Conservation (phyloP, 495 filamentous ascomycete genomes). For the Clavariopsis aquatica region DNA sequence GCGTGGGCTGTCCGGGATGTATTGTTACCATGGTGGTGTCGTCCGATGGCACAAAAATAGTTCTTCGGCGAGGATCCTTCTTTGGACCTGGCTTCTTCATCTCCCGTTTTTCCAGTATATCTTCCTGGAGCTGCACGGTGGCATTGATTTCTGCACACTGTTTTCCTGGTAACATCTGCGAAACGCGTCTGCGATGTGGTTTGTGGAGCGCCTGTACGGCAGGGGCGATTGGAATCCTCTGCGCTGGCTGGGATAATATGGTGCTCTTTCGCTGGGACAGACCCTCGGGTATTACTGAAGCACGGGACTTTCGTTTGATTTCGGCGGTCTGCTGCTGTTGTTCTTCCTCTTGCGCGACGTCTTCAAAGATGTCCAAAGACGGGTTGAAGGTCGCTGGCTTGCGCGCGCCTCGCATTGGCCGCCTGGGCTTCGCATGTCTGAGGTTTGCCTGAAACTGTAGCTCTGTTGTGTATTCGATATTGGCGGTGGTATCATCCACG, state of each 20-base stretch:
- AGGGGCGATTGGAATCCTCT: conserved; percentile 27
- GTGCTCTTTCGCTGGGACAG: conserved; percentile 18
- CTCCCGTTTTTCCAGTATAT: conserved; percentile 27
- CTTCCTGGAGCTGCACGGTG: conserved; percentile 24
- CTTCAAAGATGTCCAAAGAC: conserved; percentile 35
- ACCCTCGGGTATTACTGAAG: conserved; percentile 12
- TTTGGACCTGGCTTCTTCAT: conserved; percentile 29
- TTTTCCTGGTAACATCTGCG: conserved; percentile 28
- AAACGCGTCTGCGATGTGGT: conserved; percentile 35
- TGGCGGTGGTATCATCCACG: conserved; percentile 29
- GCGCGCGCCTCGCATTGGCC: conserved; percentile 18
- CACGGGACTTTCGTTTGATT: conserved; percentile 17
- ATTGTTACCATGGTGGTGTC: conserved; percentile 50
- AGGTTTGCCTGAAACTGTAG: conserved; percentile 23
- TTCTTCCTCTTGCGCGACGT: conserved; percentile 37
- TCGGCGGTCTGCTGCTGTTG: conserved; percentile 19
- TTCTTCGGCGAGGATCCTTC: conserved; percentile 47
- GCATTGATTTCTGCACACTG: conserved; percentile 14
- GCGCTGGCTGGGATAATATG: conserved; percentile 35
- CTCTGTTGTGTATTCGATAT: conserved; percentile 38
- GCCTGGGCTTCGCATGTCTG: conserved; percentile 33
- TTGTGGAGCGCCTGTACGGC: conserved; percentile 16
- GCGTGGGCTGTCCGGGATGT: conserved; percentile 44
- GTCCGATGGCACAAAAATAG: conserved; percentile 49
- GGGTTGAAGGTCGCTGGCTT: conserved; percentile 29